A percentile compares a stretch with the other conserved stretches of the same genome.
Conservation (phyloP, 2,329 filamentous ascomycete species). For the Ceratocystis cubensis region DNA sequence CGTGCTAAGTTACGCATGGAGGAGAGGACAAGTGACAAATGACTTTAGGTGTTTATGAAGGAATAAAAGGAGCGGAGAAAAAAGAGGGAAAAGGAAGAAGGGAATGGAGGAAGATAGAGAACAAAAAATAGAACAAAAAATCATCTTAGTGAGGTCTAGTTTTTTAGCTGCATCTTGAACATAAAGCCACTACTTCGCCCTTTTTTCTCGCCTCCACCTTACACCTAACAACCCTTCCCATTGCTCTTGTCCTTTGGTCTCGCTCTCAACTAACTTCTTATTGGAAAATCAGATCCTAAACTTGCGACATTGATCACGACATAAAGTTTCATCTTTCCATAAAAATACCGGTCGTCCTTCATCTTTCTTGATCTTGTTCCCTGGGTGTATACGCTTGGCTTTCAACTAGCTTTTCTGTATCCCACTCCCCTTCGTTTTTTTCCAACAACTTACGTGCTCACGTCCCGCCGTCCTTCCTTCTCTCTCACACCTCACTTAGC, state of each 20-base stretch:
- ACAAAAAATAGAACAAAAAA: neutral
- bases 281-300: neutral
- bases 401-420: slow-evolving; percentile 11
- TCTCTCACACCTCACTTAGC: neutral
- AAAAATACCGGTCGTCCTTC: neutral
- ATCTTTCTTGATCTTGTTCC: neutral
- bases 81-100: neutral
- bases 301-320: slow-evolving; percentile 18
- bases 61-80: slow-evolving; percentile 2
- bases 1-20: neutral
- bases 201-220: neutral
- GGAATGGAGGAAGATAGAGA: neutral
- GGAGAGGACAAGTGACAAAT: too few species aligned
- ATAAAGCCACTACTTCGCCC: neutral
- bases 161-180: neutral
- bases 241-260: neutral
- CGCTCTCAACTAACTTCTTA: neutral
- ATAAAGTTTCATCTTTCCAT: neutral
- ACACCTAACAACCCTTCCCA: neutral
- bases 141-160: neutral
- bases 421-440: neutral
- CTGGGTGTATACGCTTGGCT: slow-evolving; percentile 2
- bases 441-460: neutral
- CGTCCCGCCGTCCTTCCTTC: neutral
- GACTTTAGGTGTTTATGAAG: neutral